A percentile compares a stretch with the other conserved stretches of the same genome.
These are phyloP conservation scores for Quercus berberidifolia DNA, from an alignment of 306 rosid genomes.

Conservation along the genomic window DNA sequence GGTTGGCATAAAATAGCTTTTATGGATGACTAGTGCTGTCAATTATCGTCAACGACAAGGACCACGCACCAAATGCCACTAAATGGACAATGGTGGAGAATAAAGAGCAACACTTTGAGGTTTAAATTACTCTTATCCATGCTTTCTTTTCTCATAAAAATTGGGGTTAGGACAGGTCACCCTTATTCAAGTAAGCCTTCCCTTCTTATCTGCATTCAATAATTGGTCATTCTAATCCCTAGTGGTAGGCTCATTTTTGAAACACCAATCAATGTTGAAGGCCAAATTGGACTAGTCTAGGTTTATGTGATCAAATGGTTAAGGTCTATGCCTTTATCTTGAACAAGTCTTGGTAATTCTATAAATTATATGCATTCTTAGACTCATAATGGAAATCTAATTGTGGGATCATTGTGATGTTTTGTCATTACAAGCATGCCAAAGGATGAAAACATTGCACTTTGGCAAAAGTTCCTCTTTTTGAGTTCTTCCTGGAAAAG, in stretches of 20 bases:
- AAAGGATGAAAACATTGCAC: neutral
- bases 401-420: neutral
- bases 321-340: neutral
- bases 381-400: neutral
- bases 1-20: slow-evolving; percentile 54
- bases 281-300: neutral
- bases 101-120: slow-evolving; percentile 47
- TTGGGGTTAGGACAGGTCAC: slow-evolving; percentile 38
- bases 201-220: slow-evolving; percentile 25
- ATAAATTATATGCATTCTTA: no score
- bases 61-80: slow-evolving; percentile 58
- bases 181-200: slow-evolving; percentile 36
- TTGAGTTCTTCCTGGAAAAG: neutral
- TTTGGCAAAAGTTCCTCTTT: neutral
- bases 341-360: no score
- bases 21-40: slow-evolving; percentile 48
- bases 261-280: neutral
- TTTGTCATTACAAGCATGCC: neutral
- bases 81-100: slow-evolving; percentile 64
- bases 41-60: slow-evolving; percentile 71
- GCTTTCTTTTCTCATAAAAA: slow-evolving; percentile 18
- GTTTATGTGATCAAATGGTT: neutral
- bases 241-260: neutral
- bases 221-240: slow-evolving; percentile 29
- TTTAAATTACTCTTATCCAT: slow-evolving; percentile 29